Percentiles rank a stretch among this genome's conserved stretches.
Conservation (phyloP, 2,329 filamentous ascomycete genomes). For the Endoconidiophora polonica region DNA sequence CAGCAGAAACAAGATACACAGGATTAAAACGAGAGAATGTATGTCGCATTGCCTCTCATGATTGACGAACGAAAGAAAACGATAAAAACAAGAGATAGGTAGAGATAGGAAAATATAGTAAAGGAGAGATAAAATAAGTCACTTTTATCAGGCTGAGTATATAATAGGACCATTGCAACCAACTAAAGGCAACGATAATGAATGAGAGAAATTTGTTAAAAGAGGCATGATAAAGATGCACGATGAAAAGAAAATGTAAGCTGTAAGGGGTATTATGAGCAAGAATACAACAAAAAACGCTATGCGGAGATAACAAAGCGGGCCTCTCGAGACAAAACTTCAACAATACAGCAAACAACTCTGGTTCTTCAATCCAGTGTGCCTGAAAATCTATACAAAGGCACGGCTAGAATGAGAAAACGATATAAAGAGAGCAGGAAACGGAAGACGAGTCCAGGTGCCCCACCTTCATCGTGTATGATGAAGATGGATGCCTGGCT, state of each 20-base stretch:
- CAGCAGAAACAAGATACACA: too few species aligned
- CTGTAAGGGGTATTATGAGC: slow-evolving; percentile 30
- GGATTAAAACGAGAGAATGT: too few species aligned
- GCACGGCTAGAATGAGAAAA: background rate
- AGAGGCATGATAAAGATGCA: background rate
- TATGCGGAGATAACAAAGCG: background rate
- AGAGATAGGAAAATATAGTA: background rate
- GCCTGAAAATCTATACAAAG: background rate
- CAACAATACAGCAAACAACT: background rate
- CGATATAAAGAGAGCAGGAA: too few species aligned
- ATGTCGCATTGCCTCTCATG: too few species aligned
- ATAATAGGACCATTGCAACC: background rate
- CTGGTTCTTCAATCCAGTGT: background rate
- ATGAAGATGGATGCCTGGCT: too few species aligned
- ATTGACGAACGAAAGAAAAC: background rate
- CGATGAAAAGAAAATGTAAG: background rate
- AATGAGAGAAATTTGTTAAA: background rate
- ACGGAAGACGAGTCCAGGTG: too few species aligned
- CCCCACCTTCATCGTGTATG: too few species aligned
- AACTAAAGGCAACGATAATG: background rate
- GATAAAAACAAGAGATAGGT: background rate
- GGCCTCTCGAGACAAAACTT: background rate
- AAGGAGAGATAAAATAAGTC: background rate
- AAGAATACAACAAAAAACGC: slow-evolving; percentile 19
- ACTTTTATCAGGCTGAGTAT: background rate